Evolutionary conservation across 495 filamentous ascomycete species (phyloP).

Genomic region (Aspergillus funiculosus): DNA sequence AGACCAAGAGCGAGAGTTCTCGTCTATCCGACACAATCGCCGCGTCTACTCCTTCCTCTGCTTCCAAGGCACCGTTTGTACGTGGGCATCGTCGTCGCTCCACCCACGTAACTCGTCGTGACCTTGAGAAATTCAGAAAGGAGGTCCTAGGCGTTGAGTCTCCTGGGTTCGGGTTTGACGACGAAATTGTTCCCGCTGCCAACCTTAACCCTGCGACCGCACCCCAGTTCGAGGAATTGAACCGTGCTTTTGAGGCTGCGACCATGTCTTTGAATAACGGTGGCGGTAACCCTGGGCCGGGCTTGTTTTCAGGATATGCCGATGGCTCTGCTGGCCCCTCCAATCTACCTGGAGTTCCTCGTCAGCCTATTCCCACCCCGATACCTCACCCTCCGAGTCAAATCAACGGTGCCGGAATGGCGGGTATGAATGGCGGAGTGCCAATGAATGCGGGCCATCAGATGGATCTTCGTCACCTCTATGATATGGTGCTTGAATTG

Average conservation of each 20-base stretch:
- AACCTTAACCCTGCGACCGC: slow-evolving; percentile 26
- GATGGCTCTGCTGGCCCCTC: slow-evolving; percentile 27
- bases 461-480: slow-evolving; percentile 81
- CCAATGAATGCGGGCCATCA: slow-evolving; percentile 78
- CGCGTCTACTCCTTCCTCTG: slow-evolving; percentile 27
- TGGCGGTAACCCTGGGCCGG: slow-evolving; percentile 24
- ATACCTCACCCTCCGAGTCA: slow-evolving; percentile 33
- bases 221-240: slow-evolving; percentile 33
- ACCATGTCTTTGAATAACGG: slow-evolving; percentile 36
- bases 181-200: slow-evolving; percentile 26
- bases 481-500: slow-evolving; percentile 75
- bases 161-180: slow-evolving; percentile 26
- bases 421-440: slow-evolving; percentile 49
- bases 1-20: slow-evolving; percentile 8
- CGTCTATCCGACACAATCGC: slow-evolving; percentile 35
- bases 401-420: slow-evolving; percentile 54
- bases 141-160: slow-evolving; percentile 38
- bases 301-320: slow-evolving; percentile 31
- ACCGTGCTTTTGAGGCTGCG: slow-evolving; percentile 34
- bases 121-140: slow-evolving; percentile 42
- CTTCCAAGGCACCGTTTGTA: slow-evolving; percentile 38
- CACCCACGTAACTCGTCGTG: slow-evolving; percentile 41
- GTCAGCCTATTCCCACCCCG: slow-evolving; percentile 34
- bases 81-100: slow-evolving; percentile 45
- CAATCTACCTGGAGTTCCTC: slow-evolving; percentile 35